Evolutionary conservation across 495 filamentous ascomycete genomes (phyloP).

Genomic region (Podospora tetraspora): DNA sequence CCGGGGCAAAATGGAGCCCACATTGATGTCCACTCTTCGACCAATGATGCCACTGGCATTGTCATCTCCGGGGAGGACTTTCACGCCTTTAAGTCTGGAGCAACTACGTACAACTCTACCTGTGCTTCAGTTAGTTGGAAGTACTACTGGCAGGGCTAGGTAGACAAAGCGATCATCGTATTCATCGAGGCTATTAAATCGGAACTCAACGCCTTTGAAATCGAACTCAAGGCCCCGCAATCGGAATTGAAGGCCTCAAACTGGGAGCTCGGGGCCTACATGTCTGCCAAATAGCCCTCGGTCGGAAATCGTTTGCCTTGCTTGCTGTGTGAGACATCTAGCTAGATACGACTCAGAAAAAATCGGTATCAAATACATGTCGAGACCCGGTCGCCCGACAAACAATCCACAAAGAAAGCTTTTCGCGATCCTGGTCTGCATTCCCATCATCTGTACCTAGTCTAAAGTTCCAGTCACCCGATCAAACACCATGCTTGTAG

Average conservation of each 20-base stretch:
- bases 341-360: too few species aligned
- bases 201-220: too few species aligned
- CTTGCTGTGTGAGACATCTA: too few species aligned
- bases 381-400: neutral
- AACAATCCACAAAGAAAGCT: neutral
- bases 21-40: neutral
- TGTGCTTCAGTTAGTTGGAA: too few species aligned
- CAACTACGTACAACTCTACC: too few species aligned
- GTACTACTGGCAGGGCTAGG: too few species aligned
- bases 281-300: neutral
- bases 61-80: neutral
- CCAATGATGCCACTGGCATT: neutral
- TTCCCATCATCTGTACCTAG: neutral
- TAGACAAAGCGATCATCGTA: too few species aligned
- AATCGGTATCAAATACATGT: too few species aligned
- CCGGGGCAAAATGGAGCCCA: conserved; percentile 6
- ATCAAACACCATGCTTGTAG: neutral
- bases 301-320: neutral
- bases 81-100: too few species aligned
- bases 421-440: neutral
- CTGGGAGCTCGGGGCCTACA: neutral
- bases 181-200: too few species aligned
- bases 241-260: too few species aligned
- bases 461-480: neutral
- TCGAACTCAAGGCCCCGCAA: too few species aligned